Conservation (phyloP, 768 basidiomycete species). For the Lactarius akahatsu region DNA sequence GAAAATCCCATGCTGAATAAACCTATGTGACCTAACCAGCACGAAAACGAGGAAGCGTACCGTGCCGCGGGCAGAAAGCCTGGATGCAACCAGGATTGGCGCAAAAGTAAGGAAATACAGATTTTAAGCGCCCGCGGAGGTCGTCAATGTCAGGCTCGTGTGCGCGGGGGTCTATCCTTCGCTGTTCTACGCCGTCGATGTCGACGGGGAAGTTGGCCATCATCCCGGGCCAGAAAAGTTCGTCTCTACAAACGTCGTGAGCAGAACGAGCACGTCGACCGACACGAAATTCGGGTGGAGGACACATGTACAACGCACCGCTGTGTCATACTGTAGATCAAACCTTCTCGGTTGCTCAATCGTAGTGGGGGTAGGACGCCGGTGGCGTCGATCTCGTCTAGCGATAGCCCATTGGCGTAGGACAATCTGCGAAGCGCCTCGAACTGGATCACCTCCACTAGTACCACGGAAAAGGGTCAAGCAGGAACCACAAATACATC, state of each 20-base stretch:
- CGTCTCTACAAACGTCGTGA: conserved; percentile 4
- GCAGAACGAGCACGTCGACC: not conserved
- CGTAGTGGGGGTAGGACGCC: conserved; percentile 43
- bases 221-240: conserved; percentile 20
- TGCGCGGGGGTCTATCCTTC: conserved; percentile 19
- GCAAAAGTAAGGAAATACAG: conserved; percentile 31
- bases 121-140: conserved; percentile 33
- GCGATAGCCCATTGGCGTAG: conserved; percentile 38
- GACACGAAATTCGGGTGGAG: not conserved
- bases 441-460: conserved; percentile 47
- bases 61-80: conserved; percentile 7
- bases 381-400: conserved; percentile 50
- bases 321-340: conserved; percentile 30
- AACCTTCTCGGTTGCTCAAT: not conserved
- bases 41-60: conserved; percentile 4
- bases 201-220: conserved; percentile 1
- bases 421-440: conserved; percentile 50
- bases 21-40: not conserved
- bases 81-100: conserved; percentile 29
- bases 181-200: conserved; percentile 19
- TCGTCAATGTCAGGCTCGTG: conserved; percentile 27
- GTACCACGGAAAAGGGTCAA: conserved; percentile 32
- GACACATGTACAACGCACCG: conserved; percentile 31
- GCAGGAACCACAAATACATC: not conserved
- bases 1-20: not conserved